Evolutionary conservation across 2,329 filamentous ascomycete genomes (phyloP).

Genomic region (Pseudopithomyces chartarum): DNA sequence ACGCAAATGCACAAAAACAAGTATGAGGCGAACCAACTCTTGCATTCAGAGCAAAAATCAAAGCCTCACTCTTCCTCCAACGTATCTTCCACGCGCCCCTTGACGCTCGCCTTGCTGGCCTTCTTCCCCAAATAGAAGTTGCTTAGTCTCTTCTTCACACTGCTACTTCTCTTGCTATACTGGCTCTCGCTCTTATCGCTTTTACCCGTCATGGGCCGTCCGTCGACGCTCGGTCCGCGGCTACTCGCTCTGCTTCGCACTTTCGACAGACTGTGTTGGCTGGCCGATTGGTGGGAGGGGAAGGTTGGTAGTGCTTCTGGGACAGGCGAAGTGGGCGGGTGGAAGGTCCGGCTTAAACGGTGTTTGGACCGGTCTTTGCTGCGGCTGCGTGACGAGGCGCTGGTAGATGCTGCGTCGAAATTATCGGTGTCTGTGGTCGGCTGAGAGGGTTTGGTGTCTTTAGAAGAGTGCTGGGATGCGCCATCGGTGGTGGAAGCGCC

Average conservation of each 20-base stretch:
- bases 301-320: slow-evolving; percentile 36
- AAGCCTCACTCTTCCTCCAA: slow-evolving; percentile 37
- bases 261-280: slow-evolving; percentile 25
- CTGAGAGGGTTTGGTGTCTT: slow-evolving; percentile 23
- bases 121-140: slow-evolving; percentile 77
- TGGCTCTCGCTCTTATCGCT: slow-evolving; percentile 48
- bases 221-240: slow-evolving; percentile 15
- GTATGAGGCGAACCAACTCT: too few species aligned
- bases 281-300: slow-evolving; percentile 17
- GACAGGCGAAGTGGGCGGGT: slow-evolving; percentile 31
- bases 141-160: slow-evolving; percentile 78
- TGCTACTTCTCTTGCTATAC: slow-evolving; percentile 55
- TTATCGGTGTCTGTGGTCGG: slow-evolving; percentile 19
- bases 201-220: slow-evolving; percentile 35
- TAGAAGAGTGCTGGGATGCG: slow-evolving; percentile 20
- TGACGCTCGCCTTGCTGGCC: slow-evolving; percentile 60
- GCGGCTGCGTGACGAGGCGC: slow-evolving; percentile 32
- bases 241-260: slow-evolving; percentile 18
- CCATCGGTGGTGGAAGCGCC: slow-evolving; percentile 35
- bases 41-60: too few species aligned
- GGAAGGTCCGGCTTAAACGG: slow-evolving; percentile 36
- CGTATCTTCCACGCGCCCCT: slow-evolving; percentile 31
- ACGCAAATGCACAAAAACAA: not conserved
- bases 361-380: slow-evolving; percentile 39
- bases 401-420: slow-evolving; percentile 25